A percentile compares a stretch with the other conserved stretches of the same genome.
Conservation (phyloP, 352 stramenopile species). For the Phytophthora pluvialis region DNA sequence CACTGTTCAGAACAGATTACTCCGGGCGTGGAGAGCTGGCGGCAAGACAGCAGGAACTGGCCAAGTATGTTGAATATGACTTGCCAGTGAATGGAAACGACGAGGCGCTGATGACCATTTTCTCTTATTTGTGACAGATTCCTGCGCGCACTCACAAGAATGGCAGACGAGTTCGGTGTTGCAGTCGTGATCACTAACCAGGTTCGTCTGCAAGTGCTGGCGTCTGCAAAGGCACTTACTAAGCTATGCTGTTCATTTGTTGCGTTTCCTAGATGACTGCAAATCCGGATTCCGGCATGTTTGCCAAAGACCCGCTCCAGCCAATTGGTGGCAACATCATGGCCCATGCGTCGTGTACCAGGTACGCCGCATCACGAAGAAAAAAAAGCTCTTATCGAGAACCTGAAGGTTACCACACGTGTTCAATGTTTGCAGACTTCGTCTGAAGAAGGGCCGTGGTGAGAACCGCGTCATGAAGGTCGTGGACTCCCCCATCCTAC, state of each 20-base stretch:
- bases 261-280: slow-evolving; percentile 73
- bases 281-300: slow-evolving; percentile 91
- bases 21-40: slow-evolving; percentile 97
- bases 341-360: slow-evolving; percentile 83
- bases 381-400: background rate
- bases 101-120: slow-evolving; percentile 3
- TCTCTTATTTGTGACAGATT: slow-evolving; percentile 81
- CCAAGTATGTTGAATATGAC: slow-evolving; percentile 55
- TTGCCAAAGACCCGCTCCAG: slow-evolving; percentile 90
- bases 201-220: slow-evolving; percentile 36
- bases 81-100: background rate
- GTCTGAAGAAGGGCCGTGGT: slow-evolving; percentile 96
- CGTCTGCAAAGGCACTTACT: background rate
- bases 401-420: slow-evolving; percentile 2
- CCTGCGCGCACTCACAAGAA: slow-evolving; percentile 95
- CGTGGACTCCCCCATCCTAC: slow-evolving; percentile 96
- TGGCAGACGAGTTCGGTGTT: slow-evolving; percentile 99
- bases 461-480: slow-evolving; percentile 99
- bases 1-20: slow-evolving; percentile 99
- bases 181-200: slow-evolving; percentile 93
- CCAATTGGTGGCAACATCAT: slow-evolving; percentile 93
- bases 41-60: slow-evolving; percentile 91
- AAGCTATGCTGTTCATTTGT: background rate
- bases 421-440: slow-evolving; percentile 55
- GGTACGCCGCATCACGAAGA: slow-evolving; percentile 38